Percentiles rank a stretch among this genome's conserved stretches.
Conservation (phyloP, 2,329 filamentous ascomycete genomes). For the Geosmithia putterillii region DNA sequence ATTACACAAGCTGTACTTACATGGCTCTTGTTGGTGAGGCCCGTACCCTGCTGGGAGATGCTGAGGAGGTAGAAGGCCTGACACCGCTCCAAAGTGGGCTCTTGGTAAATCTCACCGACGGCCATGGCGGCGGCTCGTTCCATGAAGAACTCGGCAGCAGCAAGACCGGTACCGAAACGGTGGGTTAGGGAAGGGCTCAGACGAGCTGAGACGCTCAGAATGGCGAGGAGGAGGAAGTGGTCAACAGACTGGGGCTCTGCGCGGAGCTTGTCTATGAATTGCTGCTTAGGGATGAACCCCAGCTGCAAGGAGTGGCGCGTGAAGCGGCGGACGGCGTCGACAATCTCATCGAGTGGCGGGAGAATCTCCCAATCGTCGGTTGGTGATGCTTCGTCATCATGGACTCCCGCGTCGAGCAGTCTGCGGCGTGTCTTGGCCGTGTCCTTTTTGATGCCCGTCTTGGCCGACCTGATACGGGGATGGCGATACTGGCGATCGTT, state of each 20-base stretch:
- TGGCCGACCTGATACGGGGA: slow-evolving; percentile 37
- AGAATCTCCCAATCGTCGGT: slow-evolving; percentile 35
- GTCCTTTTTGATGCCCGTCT: slow-evolving; percentile 7
- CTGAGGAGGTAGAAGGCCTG: slow-evolving; percentile 48
- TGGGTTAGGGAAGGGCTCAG: slow-evolving; percentile 34
- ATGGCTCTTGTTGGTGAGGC: slow-evolving; percentile 38
- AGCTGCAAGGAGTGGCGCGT: slow-evolving; percentile 45
- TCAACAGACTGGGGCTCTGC: slow-evolving; percentile 34
- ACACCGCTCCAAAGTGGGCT: slow-evolving; percentile 40
- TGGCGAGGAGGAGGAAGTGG: slow-evolving; percentile 40
- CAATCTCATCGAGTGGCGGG: slow-evolving; percentile 33
- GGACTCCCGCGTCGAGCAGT: background rate
- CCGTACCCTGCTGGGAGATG: slow-evolving; percentile 46
- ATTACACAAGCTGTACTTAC: too few species aligned
- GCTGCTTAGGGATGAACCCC: slow-evolving; percentile 42
- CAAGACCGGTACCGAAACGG: slow-evolving; percentile 36
- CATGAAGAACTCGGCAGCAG: slow-evolving; percentile 41
- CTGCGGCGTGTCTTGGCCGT: background rate
- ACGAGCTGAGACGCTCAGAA: slow-evolving; percentile 44
- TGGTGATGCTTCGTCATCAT: background rate
- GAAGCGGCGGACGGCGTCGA: slow-evolving; percentile 41
- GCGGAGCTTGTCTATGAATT: slow-evolving; percentile 33
- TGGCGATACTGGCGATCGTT: slow-evolving; percentile 44
- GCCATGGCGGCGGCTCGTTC: slow-evolving; percentile 34
- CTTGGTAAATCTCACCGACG: slow-evolving; percentile 35